Percentiles rank a stretch among this genome's conserved stretches.
Conservation (phyloP, 225 moss, liverwort and hornwort species). For the Marchantia polymorpha region DNA sequence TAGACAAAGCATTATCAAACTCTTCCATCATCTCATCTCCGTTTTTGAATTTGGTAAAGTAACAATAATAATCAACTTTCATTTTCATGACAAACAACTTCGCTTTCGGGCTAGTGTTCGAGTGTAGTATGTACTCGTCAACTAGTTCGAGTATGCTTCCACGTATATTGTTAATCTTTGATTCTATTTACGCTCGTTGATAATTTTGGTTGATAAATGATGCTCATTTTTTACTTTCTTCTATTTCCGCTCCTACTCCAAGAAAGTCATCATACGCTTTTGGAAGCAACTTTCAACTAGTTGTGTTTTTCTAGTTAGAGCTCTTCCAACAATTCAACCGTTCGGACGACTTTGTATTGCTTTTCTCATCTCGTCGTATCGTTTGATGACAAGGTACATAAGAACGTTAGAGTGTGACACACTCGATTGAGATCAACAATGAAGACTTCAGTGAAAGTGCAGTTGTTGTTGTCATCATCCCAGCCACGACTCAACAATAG, state of each 20-base stretch:
- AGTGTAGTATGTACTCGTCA: slow-evolving; percentile 70
- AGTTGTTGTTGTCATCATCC: too few relatives aligned
- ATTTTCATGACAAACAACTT: slow-evolving; percentile 30
- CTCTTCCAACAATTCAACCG: slow-evolving; percentile 45
- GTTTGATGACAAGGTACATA: too few relatives aligned
- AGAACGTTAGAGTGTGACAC: too few relatives aligned
- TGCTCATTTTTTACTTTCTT: slow-evolving; percentile 74
- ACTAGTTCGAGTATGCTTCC: slow-evolving; percentile 63
- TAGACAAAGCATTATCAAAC: too few relatives aligned
- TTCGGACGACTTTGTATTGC: slow-evolving; percentile 71
- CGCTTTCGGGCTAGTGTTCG: slow-evolving; percentile 66
- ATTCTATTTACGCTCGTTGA: slow-evolving; percentile 67
- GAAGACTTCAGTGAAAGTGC: too few relatives aligned
- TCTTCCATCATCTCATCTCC: too few relatives aligned
- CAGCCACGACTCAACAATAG: too few relatives aligned
- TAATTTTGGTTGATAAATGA: slow-evolving; percentile 70
- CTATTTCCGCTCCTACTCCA: slow-evolving; percentile 63
- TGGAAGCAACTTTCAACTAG: slow-evolving; percentile 62
- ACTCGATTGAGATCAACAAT: too few relatives aligned
- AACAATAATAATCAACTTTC: too few relatives aligned
- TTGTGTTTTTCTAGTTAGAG: slow-evolving; percentile 65
- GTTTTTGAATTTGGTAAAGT: too few relatives aligned
- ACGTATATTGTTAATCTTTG: slow-evolving; percentile 67
- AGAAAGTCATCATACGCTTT: slow-evolving; percentile 35
- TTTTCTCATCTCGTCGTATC: slow-evolving; percentile 55